Conservation (phyloP, 148 eudicot species). For the Bassia scoparia region DNA sequence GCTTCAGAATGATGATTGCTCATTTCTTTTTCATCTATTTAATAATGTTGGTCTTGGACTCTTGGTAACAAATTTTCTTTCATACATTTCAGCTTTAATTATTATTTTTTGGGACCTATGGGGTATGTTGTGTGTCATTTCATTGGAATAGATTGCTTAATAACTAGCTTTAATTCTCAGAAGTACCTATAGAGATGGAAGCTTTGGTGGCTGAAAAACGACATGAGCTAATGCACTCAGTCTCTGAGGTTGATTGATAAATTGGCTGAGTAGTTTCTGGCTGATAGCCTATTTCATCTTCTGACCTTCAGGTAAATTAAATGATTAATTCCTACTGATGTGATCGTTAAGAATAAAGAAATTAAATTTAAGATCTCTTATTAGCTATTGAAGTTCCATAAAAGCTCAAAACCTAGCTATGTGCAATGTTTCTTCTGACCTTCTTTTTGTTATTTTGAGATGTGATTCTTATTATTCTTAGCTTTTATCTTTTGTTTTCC, state of each 20-base stretch:
- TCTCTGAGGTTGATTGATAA: slow-evolving; percentile 96
- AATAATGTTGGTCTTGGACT: no score
- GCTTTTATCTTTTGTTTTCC: not conserved
- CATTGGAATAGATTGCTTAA: not conserved
- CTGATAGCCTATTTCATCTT: slow-evolving; percentile 78
- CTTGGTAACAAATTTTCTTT: no score
- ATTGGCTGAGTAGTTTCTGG: slow-evolving; percentile 83
- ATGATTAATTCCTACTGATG: not conserved
- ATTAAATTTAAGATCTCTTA: not conserved
- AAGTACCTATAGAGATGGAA: slow-evolving; percentile 67
- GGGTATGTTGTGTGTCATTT: not conserved
- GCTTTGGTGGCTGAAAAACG: slow-evolving; percentile 70
- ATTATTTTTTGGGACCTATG: slow-evolving; percentile 64
- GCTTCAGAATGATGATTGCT: no score
- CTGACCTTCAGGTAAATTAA: slow-evolving; percentile 71
- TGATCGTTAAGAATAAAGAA: not conserved
- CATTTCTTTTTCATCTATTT: no score
- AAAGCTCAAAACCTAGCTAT: not conserved
- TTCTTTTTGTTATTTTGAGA: not conserved
- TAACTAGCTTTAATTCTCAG: slow-evolving; percentile 37
- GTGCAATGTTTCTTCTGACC: not conserved
- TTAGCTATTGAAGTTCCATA: not conserved
- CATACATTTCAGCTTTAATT: no score
- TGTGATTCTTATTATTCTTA: not conserved
- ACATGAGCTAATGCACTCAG: slow-evolving; percentile 77